Evolutionary conservation across 192 early-diverging fungal species (phyloP).

Genomic region (Umbelopsis vinacea): DNA sequence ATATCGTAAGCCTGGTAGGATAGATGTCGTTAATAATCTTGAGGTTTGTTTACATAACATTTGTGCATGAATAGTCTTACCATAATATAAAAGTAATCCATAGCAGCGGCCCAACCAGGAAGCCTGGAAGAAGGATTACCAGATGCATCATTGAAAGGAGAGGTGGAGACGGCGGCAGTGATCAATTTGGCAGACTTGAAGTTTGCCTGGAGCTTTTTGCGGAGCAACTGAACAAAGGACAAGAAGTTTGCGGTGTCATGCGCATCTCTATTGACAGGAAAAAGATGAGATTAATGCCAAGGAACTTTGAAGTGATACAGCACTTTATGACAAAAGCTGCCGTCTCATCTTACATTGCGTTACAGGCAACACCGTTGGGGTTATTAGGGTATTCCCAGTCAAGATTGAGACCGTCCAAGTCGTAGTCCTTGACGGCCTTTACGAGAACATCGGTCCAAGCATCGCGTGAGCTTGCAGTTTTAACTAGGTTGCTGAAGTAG

Average conservation of each 20-base stretch:
- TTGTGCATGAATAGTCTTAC: not conserved
- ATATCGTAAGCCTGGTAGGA: slow-evolving; percentile 32
- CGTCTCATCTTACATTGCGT: slow-evolving; percentile 26
- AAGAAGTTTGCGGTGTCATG: slow-evolving; percentile 48
- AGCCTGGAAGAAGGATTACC: slow-evolving; percentile 26
- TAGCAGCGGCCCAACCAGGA: slow-evolving; percentile 19
- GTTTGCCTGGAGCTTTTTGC: slow-evolving; percentile 25
- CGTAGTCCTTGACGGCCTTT: slow-evolving; percentile 42
- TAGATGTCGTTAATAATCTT: not conserved
- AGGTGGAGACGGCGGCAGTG: slow-evolving; percentile 43
- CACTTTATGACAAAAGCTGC: too few species aligned
- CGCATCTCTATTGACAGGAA: slow-evolving; percentile 19
- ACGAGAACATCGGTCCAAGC: slow-evolving; percentile 44
- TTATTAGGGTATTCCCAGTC: slow-evolving; percentile 62
- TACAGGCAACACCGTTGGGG: slow-evolving; percentile 40
- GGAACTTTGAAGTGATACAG: not conserved
- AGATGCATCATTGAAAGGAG: slow-evolving; percentile 36
- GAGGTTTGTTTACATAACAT: not conserved
- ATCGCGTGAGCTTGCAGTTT: slow-evolving; percentile 31
- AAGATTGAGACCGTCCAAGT: slow-evolving; percentile 65
- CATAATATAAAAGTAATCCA: slow-evolving; percentile 37
- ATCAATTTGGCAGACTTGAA: slow-evolving; percentile 38
- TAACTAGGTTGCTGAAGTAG: slow-evolving; percentile 31
- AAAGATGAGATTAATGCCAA: not conserved
- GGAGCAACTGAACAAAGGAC: slow-evolving; percentile 42